Evolutionary conservation across 176 grass and related monocot genomes (phyloP).

Genomic region (Saccharum officinarum): DNA sequence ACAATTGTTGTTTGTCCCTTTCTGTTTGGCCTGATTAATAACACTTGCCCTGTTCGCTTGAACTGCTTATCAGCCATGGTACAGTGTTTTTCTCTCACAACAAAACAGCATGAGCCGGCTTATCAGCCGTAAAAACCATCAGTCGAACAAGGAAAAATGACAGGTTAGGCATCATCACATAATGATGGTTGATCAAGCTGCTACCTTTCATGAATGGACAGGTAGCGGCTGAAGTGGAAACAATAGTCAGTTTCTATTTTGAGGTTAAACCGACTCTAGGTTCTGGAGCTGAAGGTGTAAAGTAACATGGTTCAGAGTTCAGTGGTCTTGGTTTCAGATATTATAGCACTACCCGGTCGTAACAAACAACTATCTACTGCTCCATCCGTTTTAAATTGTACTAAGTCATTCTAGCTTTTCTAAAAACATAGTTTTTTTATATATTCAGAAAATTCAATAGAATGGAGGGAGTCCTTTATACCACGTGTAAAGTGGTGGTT

Average conservation of each 20-base stretch:
- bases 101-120: no score
- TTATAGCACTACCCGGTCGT: background rate
- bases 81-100: no score
- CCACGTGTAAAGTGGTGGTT: background rate
- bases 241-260: no score
- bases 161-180: background rate
- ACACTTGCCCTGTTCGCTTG: no score
- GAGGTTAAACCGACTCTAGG: background rate
- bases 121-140: no score
- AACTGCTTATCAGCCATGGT: no score
- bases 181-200: background rate
- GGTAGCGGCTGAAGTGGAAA: background rate
- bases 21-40: background rate
- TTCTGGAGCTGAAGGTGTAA: background rate
- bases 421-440: background rate
- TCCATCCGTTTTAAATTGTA: background rate
- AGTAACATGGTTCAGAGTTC: background rate
- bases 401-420: background rate
- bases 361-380: background rate
- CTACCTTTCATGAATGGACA: background rate
- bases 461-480: background rate
- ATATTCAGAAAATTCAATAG: background rate
- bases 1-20: background rate
- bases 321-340: background rate
- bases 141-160: background rate